phyloP scores from a whole-genome alignment of 163 green algal genomes.

The Smithsoniella earleae region DNA sequence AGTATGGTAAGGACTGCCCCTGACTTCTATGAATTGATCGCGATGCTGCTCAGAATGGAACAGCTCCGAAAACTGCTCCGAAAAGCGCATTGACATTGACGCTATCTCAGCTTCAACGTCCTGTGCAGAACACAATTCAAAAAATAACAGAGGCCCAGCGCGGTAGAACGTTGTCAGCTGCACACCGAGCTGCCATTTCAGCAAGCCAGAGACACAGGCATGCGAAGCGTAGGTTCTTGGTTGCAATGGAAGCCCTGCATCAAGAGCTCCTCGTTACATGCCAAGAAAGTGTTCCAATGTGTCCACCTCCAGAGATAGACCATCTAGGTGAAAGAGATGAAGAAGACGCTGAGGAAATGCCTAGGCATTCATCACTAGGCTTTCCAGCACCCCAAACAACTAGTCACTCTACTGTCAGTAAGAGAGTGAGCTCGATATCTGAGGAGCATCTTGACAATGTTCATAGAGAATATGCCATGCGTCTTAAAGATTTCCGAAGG shows the following conservation, averaged over 20 bases:
- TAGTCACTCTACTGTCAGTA: background rate
- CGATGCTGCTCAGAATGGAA: too few species aligned
- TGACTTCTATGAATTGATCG: too few species aligned
- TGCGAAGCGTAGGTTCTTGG: background rate
- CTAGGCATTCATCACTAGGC: background rate
- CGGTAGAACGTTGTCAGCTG: background rate
- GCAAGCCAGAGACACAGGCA: slow-evolving; percentile 8
- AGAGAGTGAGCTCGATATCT: background rate
- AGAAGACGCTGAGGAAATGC: background rate
- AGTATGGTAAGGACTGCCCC: too few species aligned
- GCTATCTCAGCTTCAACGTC: background rate
- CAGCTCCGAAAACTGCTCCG: too few species aligned
- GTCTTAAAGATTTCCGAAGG: background rate
- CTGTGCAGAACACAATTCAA: slow-evolving; percentile 9
- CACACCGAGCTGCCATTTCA: slow-evolving; percentile 13
- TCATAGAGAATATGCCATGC: background rate
- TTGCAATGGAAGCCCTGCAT: slow-evolving; percentile 25
- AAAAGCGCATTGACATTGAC: too few species aligned
- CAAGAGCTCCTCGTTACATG: slow-evolving; percentile 1
- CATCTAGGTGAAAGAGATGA: background rate
- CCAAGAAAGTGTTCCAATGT: background rate
- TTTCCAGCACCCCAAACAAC: background rate
- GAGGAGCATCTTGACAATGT: background rate
- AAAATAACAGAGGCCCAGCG: slow-evolving; percentile 14
- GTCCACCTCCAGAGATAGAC: too few species aligned